phyloP scores from a whole-genome alignment of 306 rosid genomes.

The Prinsepia uniflora region DNA sequence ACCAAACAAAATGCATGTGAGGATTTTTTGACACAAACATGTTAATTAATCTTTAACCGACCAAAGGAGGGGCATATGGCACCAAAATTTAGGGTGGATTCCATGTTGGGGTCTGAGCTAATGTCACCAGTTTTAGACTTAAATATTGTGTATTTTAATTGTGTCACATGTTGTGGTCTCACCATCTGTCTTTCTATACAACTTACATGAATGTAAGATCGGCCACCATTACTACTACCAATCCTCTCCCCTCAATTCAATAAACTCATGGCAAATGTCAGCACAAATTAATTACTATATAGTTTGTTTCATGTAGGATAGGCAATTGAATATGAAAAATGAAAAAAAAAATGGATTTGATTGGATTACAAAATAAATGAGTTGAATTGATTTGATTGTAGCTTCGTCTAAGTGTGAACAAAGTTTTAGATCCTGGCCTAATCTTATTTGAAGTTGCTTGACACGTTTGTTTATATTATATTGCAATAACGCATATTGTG shows the following conservation, averaged over 20 bases:
- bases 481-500: no score
- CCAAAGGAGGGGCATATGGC: slow-evolving; percentile 19
- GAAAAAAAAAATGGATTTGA: no score
- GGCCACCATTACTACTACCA: background rate
- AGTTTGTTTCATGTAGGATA: background rate
- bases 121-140: background rate
- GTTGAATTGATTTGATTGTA: no score
- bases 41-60: slow-evolving; percentile 8
- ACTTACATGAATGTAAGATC: background rate
- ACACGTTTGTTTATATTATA: no score
- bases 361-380: no score
- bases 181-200: background rate
- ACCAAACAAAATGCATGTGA: slow-evolving; percentile 22
- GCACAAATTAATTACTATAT: background rate
- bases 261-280: background rate
- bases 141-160: background rate
- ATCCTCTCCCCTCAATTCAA: background rate
- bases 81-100: slow-evolving; percentile 19
- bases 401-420: no score
- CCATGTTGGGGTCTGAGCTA: slow-evolving; percentile 15
- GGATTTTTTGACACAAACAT: background rate
- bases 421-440: no score
- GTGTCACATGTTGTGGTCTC: slow-evolving; percentile 8
- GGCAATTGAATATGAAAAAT: background rate
- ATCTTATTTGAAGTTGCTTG: no score